Evolutionary conservation across 805 yeast species (phyloP).

Genomic region (Lachancea dasiensis): DNA sequence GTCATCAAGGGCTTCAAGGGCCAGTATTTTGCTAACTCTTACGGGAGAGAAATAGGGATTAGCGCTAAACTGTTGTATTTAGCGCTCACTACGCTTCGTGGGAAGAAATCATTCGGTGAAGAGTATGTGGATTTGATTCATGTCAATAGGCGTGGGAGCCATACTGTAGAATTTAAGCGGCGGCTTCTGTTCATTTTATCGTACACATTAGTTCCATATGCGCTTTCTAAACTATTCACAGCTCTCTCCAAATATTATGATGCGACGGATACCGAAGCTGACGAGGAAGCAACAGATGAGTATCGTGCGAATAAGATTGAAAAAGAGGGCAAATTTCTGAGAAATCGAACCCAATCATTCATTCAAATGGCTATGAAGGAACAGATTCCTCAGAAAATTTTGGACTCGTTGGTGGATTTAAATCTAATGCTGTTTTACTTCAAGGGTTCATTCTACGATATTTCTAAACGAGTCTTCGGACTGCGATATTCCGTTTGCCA

Average conservation of each 20-base stretch:
- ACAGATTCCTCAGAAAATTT: conserved; percentile 33
- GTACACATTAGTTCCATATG: conserved; percentile 59
- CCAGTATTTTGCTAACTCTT: conserved; percentile 57
- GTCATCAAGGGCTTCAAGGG: conserved; percentile 50
- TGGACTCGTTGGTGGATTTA: conserved; percentile 52
- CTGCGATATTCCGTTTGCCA: conserved; percentile 74
- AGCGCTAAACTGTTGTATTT: conserved; percentile 58
- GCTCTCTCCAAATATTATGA: conserved; percentile 2
- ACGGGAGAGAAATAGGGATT: conserved; percentile 56
- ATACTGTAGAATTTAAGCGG: conserved; percentile 40
- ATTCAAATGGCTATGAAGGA: conserved; percentile 1
- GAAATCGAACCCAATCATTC: neutral
- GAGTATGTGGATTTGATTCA: conserved; percentile 82
- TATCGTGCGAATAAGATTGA: no score
- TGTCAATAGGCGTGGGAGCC: conserved; percentile 47
- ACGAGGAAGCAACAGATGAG: no score
- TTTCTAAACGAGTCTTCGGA: conserved; percentile 73
- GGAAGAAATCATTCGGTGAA: conserved; percentile 84
- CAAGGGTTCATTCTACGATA: conserved; percentile 71
- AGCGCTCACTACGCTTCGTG: conserved; percentile 66
- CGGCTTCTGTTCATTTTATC: conserved; percentile 55
- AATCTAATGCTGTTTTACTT: conserved; percentile 82
- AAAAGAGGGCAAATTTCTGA: conserved; percentile 1
- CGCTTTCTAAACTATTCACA: conserved; percentile 32
- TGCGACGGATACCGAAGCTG: conserved; percentile 1